Evolutionary conservation across 148 eudicot genomes (phyloP).

Genomic region (Chenopodium album): DNA sequence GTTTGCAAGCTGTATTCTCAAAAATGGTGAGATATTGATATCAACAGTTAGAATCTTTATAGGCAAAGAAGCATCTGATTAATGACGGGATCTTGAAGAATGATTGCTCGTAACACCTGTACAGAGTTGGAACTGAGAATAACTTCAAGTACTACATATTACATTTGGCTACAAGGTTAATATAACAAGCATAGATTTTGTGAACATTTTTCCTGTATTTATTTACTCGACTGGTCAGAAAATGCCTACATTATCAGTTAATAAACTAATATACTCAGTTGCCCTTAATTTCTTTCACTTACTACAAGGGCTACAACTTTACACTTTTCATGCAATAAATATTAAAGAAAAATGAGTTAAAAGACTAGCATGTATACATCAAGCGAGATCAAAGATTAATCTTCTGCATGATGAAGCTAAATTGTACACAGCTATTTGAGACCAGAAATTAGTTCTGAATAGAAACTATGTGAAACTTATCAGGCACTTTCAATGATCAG

Average conservation of each 20-base stretch:
- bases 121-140: neutral
- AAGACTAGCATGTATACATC: neutral
- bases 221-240: neutral
- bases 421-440: neutral
- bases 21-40: too few species aligned
- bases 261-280: neutral
- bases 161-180: neutral
- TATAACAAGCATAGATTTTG: neutral
- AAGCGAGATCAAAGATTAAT: neutral
- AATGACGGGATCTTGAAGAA: neutral
- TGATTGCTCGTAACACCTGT: neutral
- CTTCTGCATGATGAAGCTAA: neutral
- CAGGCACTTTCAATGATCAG: conserved; percentile 44
- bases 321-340: neutral
- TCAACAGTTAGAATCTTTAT: neutral
- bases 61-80: neutral
- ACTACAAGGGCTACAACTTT: neutral
- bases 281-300: neutral
- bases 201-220: neutral
- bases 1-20: too few species aligned
- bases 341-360: neutral
- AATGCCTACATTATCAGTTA: neutral
- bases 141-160: neutral
- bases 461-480: conserved; percentile 9
- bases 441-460: conserved; percentile 14